Evolutionary conservation across 805 yeast species (phyloP), one percentile per base, ranked within the genome.

Genomic region (Zygosaccharomyces siamensis): DNA sequence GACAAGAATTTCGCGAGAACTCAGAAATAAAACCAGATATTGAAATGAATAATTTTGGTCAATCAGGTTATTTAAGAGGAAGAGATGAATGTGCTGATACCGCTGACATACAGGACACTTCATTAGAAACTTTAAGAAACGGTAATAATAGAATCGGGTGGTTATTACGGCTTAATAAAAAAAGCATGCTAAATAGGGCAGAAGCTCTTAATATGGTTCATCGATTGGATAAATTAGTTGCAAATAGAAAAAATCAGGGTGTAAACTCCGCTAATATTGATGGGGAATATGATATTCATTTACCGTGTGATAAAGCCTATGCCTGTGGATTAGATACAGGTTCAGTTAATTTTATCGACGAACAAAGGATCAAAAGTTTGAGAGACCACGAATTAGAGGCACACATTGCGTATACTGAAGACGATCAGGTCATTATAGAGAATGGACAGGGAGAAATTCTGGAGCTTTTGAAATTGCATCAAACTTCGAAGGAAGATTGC

Each of bases 361-460:
- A 51, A 43, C 50, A 55, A 51, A 41, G 54, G 43, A 31, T 36
- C 46, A 49, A 51, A 62, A 48, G 64, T 56, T 24, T 57, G 32
- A 23, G 49, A 26, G 51, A 51, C 30, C 68, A 59, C 43, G 67
- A 64, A 56, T 63, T 52, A 44, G 63, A 48, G 27, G 63, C 64
- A 24, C 52, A 56, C 1, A 66, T 69, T 28, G 84, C 82, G 0
- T 85, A 78, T 64, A 80, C 79, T 40, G 96, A 89, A 56, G 96
- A 95, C 21, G 59, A 72, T 32, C 72, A 76, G 38, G 65, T 90
- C 31, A 77, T 90, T 46, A 74, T 92, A 47, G 99, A 92, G 64
- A 93, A 89, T 66, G 79, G 76, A 49, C 75, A 82, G 41, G 98
- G 98, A 47, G 97, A 90, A 62, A 76, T 89, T 38, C 60, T 92